Percentiles rank a stretch among this genome's conserved stretches.
These are phyloP conservation scores for Capsaspora owczarzaki DNA, from an alignment of 78 protist species.

Conservation along the genomic window DNA sequence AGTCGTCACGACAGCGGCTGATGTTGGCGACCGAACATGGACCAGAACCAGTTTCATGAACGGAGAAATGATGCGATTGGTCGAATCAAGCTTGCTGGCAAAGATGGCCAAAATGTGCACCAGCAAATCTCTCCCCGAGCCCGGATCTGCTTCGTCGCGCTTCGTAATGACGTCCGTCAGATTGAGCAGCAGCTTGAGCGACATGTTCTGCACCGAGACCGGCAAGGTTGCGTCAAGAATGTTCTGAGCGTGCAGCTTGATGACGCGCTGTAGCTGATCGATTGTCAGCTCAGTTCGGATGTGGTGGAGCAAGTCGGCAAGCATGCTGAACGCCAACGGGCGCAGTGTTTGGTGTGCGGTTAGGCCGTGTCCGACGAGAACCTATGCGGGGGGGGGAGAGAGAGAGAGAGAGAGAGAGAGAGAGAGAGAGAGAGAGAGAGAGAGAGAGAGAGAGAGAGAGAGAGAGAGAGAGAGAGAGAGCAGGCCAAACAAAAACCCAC, in stretches of 20 bases:
- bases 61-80: not conserved
- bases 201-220: constrained; percentile 67
- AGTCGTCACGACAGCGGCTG: not conserved
- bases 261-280: constrained; percentile 51
- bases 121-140: constrained; percentile 6
- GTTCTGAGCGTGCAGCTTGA: constrained; percentile 61
- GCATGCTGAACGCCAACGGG: constrained; percentile 73
- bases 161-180: constrained; percentile 68
- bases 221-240: constrained; percentile 75
- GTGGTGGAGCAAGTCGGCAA: constrained; percentile 86
- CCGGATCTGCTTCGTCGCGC: constrained; percentile 13
- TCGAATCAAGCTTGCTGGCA: not conserved
- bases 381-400: not conserved
- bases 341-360: constrained; percentile 57
- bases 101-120: constrained; percentile 23
- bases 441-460: no score
- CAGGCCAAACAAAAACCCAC: no score
- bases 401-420: no score
- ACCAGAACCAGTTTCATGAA: not conserved
- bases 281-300: constrained; percentile 50
- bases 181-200: constrained; percentile 72
- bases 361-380: constrained; percentile 14
- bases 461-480: no score
- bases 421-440: no score
- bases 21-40: not conserved